A percentile compares a stretch with the other conserved stretches of the same genome.
Evolutionary conservation across 441 rosid genomes (phyloP).

Genomic region (Jatropha multifida): DNA sequence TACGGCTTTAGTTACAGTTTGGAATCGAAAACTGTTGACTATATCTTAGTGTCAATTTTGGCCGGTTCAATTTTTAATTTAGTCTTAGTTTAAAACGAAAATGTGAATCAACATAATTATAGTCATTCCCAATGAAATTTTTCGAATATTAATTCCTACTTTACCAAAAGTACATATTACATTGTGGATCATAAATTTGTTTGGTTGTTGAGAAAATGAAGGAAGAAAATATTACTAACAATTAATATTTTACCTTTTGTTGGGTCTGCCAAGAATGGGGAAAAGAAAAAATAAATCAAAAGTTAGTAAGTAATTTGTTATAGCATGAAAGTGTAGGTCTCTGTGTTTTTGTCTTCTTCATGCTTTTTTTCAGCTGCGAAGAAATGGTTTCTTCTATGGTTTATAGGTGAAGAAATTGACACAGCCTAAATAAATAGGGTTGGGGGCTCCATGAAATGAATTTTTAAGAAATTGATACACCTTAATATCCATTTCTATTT

Average conservation of each 20-base stretch:
- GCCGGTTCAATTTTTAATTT: too few relatives aligned
- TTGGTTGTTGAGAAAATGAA: background rate
- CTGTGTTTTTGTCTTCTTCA: slow-evolving; percentile 17
- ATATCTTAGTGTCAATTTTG: too few relatives aligned
- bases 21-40: too few relatives aligned
- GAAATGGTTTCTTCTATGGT: background rate
- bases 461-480: background rate
- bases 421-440: slow-evolving; percentile 25
- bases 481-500: too few relatives aligned
- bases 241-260: background rate
- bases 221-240: background rate
- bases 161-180: background rate
- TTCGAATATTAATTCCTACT: too few relatives aligned
- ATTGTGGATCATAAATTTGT: background rate
- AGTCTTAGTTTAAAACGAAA: too few relatives aligned
- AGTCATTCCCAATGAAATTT: too few relatives aligned
- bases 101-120: too few relatives aligned
- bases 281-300: too few relatives aligned
- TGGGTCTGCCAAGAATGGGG: too few relatives aligned
- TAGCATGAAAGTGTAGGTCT: background rate
- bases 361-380: background rate
- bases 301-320: background rate
- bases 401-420: slow-evolving; percentile 9
- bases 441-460: slow-evolving; percentile 49
- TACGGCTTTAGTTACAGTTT: too few relatives aligned